A percentile compares a stretch with the other conserved stretches of the same genome.
Evolutionary conservation across 805 yeast genomes (phyloP).

Genomic region (Kodamaea neixiangensis): DNA sequence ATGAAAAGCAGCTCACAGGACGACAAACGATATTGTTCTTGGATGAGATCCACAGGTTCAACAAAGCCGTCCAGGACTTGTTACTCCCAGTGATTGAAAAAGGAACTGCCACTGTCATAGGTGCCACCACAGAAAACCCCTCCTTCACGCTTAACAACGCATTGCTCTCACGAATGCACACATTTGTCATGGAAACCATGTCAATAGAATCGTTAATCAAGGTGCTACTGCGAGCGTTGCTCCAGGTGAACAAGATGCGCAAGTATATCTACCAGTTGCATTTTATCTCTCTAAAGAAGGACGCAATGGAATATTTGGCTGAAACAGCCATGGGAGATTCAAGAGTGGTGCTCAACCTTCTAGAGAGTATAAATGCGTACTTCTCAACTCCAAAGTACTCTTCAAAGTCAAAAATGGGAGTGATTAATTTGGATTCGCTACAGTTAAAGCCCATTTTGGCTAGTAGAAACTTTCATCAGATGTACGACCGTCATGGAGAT

Average conservation of each 20-base stretch:
- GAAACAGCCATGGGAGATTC: conserved; percentile 87
- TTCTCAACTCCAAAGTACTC: conserved; percentile 28
- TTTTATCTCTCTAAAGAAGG: conserved; percentile 53
- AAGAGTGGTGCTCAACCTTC: conserved; percentile 73
- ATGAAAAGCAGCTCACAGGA: conserved; percentile 36
- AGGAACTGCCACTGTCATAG: conserved; percentile 41
- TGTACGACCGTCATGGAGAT: conserved; percentile 88
- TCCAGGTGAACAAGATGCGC: conserved; percentile 58
- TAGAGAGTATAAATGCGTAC: conserved; percentile 72
- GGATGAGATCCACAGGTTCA: conserved; percentile 47
- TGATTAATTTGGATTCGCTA: conserved; percentile 41
- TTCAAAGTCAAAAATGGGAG: conserved; percentile 24
- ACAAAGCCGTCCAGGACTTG: conserved; percentile 45
- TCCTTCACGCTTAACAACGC: conserved; percentile 46
- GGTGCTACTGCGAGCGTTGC: conserved; percentile 38
- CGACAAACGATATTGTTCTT: conserved; percentile 35
- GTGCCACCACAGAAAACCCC: conserved; percentile 67
- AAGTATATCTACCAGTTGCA: conserved; percentile 51
- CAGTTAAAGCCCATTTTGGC: conserved; percentile 43
- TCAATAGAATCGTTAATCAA: conserved; percentile 32
- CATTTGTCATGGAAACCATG: conserved; percentile 45
- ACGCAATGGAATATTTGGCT: conserved; percentile 66
- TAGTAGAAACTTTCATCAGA: conserved; percentile 48
- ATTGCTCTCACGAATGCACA: conserved; percentile 45
- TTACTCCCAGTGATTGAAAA: conserved; percentile 44